Conservation (phyloP, 2,329 filamentous ascomycete genomes). For the Fusarium cyanostomum region DNA sequence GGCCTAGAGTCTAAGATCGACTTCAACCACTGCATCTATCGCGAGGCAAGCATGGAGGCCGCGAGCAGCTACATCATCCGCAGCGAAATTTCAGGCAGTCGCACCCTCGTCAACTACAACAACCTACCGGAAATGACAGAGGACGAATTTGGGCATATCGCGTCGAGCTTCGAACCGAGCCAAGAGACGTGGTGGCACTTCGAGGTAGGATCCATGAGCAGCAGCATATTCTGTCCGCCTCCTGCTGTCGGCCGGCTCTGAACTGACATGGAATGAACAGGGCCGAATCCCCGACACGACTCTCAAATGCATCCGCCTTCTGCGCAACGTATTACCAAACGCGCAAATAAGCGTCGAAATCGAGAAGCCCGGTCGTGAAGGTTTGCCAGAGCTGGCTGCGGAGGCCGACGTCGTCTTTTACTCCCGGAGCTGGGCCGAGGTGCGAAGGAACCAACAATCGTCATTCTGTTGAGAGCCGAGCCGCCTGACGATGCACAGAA, state of each 20-base stretch:
- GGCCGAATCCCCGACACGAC: conserved; percentile 72
- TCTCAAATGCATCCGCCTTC: conserved; percentile 64
- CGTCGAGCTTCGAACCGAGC: conserved; percentile 49
- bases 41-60: conserved; percentile 62
- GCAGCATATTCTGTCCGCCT: background rate
- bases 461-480: conserved; percentile 8
- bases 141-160: conserved; percentile 64
- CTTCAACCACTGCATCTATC: conserved; percentile 67
- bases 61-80: conserved; percentile 77
- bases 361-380: conserved; percentile 72
- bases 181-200: conserved; percentile 74
- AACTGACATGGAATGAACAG: conserved; percentile 48
- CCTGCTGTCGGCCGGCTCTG: background rate
- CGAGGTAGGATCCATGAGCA: conserved; percentile 59
- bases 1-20: conserved; percentile 54
- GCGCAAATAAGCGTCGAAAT: conserved; percentile 73
- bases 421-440: conserved; percentile 75
- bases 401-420: conserved; percentile 78
- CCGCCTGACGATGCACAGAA: conserved; percentile 41
- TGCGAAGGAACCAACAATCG: conserved; percentile 46
- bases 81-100: conserved; percentile 65
- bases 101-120: conserved; percentile 78
- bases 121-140: conserved; percentile 73
- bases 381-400: conserved; percentile 66
- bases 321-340: conserved; percentile 57